phyloP scores from a whole-genome alignment of 768 basidiomycete genomes.

The Suillus bovinus region DNA sequence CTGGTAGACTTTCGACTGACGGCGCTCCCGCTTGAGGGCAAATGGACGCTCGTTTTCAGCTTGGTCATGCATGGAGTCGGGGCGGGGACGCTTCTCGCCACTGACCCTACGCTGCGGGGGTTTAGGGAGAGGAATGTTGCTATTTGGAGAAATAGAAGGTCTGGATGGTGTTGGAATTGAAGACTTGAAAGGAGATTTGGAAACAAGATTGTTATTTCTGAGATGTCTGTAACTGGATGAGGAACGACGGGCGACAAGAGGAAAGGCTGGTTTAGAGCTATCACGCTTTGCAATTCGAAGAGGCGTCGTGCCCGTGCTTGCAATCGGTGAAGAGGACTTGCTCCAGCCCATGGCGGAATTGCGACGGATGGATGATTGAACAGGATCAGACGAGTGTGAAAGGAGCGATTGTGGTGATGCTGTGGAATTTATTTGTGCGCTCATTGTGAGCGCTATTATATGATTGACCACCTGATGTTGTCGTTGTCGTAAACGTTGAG shows the following conservation, averaged over 20 bases:
- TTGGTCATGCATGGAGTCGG: conserved; percentile 68
- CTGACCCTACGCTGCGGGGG: conserved; percentile 53
- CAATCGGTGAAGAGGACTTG: conserved; percentile 39
- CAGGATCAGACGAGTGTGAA: conserved; percentile 62
- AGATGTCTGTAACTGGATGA: conserved; percentile 83
- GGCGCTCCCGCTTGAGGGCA: conserved; percentile 67
- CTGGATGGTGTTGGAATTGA: conserved; percentile 52
- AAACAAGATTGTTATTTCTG: conserved; percentile 74
- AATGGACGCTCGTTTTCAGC: conserved; percentile 74
- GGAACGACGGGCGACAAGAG: conserved; percentile 64
- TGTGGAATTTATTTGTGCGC: conserved; percentile 21
- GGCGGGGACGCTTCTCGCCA: conserved; percentile 77
- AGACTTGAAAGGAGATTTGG: conserved; percentile 84
- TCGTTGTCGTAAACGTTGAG: conserved; percentile 19
- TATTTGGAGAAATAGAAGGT: conserved; percentile 19
- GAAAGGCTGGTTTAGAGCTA: conserved; percentile 36
- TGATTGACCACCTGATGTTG: conserved; percentile 15
- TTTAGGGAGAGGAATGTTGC: conserved; percentile 12
- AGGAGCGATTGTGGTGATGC: conserved; percentile 48
- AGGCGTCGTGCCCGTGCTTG: conserved; percentile 47
- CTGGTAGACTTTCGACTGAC: conserved; percentile 74
- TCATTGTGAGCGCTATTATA: conserved; percentile 27
- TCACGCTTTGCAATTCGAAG: conserved; percentile 59
- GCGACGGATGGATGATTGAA: conserved; percentile 62
- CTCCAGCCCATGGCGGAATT: conserved; percentile 53